A percentile compares a stretch with the other conserved stretches of the same genome.
Evolutionary conservation across 1,284 basidiomycete genomes (phyloP).

Genomic region (Moniliella sp.): DNA sequence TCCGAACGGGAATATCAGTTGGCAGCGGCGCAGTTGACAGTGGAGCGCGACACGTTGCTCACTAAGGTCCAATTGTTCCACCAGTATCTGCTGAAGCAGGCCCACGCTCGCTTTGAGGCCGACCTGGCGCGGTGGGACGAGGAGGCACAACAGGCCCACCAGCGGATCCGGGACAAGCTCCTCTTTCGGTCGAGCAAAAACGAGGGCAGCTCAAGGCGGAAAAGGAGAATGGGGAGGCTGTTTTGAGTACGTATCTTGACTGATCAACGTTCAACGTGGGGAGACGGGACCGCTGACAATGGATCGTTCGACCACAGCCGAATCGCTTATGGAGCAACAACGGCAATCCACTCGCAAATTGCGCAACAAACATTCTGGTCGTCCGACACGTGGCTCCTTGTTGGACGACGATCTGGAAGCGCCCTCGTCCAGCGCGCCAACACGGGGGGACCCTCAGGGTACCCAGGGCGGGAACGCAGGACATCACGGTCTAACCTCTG

Average conservation of each 20-base stretch:
- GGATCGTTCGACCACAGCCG: too few relatives aligned
- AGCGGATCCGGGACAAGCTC: slow-evolving; percentile 22
- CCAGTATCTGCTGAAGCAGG: slow-evolving; percentile 23
- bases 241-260: slow-evolving; percentile 1
- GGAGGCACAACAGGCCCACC: slow-evolving; percentile 21
- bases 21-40: slow-evolving; percentile 13
- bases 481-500: too few relatives aligned
- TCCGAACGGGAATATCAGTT: slow-evolving; percentile 21
- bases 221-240: slow-evolving; percentile 20
- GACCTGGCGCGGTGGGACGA: slow-evolving; percentile 24
- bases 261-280: background rate
- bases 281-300: too few relatives aligned
- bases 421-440: too few relatives aligned
- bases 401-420: too few relatives aligned
- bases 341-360: background rate
- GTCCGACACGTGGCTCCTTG: too few relatives aligned
- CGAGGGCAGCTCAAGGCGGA: slow-evolving; percentile 24
- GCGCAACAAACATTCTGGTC: background rate
- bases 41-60: slow-evolving; percentile 18
- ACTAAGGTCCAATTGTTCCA: slow-evolving; percentile 19
- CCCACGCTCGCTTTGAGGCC: slow-evolving; percentile 11
- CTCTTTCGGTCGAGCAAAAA: slow-evolving; percentile 24
- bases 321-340: background rate
- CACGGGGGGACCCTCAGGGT: too few relatives aligned
- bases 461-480: too few relatives aligned